Evolutionary conservation across 2,329 filamentous ascomycete genomes (phyloP), one percentile per base, ranked within the genome.

Genomic region (Triangularia setosa): DNA sequence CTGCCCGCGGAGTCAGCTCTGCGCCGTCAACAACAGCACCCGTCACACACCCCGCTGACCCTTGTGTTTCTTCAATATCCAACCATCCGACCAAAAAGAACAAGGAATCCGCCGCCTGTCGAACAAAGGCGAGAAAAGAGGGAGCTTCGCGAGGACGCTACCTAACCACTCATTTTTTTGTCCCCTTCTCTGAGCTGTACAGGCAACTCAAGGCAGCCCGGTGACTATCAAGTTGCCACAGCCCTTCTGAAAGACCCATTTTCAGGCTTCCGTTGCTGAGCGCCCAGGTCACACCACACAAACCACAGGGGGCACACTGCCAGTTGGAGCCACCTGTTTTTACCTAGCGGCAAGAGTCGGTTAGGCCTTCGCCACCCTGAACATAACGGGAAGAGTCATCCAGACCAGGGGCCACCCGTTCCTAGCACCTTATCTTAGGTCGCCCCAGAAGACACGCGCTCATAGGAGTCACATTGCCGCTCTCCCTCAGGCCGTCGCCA

Each of bases 281-380:
- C 62, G 67, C 58, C n/a, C 25, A 66, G 66, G 70, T 72, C 69
- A 72, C 71, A 72, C 73, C 72, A 74, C 72, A 62, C 61, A 52
- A 53, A 60, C 48, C 60, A 62, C 62, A 63, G 59, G 60, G 58
- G 63, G 64, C 63, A 67, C 58, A 63, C 58, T 71, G 72, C 67
- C 73, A 74, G 67, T 72, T 76, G 74, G 73, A 72, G 70, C 73
- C 75, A 76, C 73, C 72, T 76, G 73, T 67, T 69, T 65, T 60
- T 59, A 56, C 57, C 60, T 52, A 54, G 64, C 69, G 69, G 69
- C 69, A 71, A 71, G 60, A 68, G 62, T 70, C 67, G 70, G 69
- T 65, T 69, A 66, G 65, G 40, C 62, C 69, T 65, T 71, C 70
- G 69, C 72, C 70, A 71, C 65, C 63, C 61, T 40, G 21, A 60